Evolutionary conservation across 208 protist species (phyloP), one percentile per base, ranked within the genome.

Genomic region (Cochliopodium minus): DNA sequence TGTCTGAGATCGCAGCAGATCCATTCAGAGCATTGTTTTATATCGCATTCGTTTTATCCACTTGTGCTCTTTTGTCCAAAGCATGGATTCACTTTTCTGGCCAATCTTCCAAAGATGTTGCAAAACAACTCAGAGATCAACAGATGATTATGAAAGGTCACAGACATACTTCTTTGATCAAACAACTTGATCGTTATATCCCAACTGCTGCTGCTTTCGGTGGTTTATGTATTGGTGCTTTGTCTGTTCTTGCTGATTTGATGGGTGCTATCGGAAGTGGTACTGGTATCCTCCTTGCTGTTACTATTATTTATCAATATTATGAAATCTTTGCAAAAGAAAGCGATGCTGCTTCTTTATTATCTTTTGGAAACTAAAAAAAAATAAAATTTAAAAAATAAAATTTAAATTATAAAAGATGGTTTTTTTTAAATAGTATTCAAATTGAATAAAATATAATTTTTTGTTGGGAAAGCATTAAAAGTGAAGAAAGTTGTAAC

Each of bases 231-330:
- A 96, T 98, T 46, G 95, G 93, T 38, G 88, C 91, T n/a, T 78
- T 99, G 38, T 96, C 94, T 29, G 81, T 98, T 58, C 75, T 92
- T 38, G 93, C 94, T 6, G 95, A 99, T 75, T 96, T 98, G 63
- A 77, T 98, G 55, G 94, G 93, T 25, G 87, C 91, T 28, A 90
- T 92, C 57, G 81, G 82, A 42, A 92, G 82, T 42, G 95, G 95
- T 58, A 98, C 96, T 9, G 96, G 96, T 76, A 99, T 99, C 61
- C 71, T 99, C 3, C 78, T 99, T 15, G 91, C 95, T 38, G 95
- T 99, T 5, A 97, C 93, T 23, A 98, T 95, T 77, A 97, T 99
- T 68, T 96, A 96, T 70, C 88, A 98, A 78, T 97, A 95, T 79
- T 97, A 87, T 70, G 95, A 99, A 79, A 90, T 95, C 20, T 87